A percentile compares a stretch with the other conserved stretches of the same genome.
Conservation (phyloP, 2,329 filamentous ascomycete species). For the Botrytis fabae region DNA sequence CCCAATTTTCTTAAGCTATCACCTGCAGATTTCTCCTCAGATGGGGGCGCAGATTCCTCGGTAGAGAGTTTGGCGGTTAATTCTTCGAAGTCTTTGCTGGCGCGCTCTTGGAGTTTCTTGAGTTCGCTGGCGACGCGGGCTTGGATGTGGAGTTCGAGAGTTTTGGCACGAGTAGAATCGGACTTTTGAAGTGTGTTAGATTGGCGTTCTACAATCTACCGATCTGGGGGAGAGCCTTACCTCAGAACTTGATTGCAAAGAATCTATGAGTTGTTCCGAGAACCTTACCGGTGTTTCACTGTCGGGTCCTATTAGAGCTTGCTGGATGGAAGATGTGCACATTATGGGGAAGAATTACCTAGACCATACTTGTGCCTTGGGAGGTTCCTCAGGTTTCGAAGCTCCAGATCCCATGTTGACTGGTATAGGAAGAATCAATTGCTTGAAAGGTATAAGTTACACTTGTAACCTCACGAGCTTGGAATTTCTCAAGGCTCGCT, state of each 20-base stretch:
- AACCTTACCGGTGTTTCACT: slow-evolving; percentile 66
- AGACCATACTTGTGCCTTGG: slow-evolving; percentile 38
- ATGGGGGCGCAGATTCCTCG: slow-evolving; percentile 23
- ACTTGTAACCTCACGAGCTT: slow-evolving; percentile 20
- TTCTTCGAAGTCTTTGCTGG: slow-evolving; percentile 66
- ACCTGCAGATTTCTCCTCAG: slow-evolving; percentile 35
- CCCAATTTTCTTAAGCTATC: slow-evolving; percentile 41
- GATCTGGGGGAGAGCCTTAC: slow-evolving; percentile 50
- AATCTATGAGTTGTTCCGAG: slow-evolving; percentile 79
- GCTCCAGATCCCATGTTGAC: slow-evolving; percentile 39
- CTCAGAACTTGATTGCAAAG: slow-evolving; percentile 81
- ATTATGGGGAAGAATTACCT: slow-evolving; percentile 30
- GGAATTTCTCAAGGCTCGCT: slow-evolving; percentile 28
- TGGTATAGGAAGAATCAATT: slow-evolving; percentile 21
- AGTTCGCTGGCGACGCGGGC: slow-evolving; percentile 83
- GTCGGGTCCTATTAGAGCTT: slow-evolving; percentile 25
- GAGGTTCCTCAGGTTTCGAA: slow-evolving; percentile 36
- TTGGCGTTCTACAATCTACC: background rate
- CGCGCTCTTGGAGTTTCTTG: slow-evolving; percentile 70
- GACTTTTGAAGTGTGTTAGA: slow-evolving; percentile 55
- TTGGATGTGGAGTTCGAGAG: slow-evolving; percentile 85
- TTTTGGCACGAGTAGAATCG: slow-evolving; percentile 80
- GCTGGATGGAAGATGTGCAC: background rate
- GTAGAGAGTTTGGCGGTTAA: slow-evolving; percentile 64
- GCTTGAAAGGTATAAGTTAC: slow-evolving; percentile 11